These are phyloP conservation scores for Microstroma glucosiphilum DNA, from an alignment of 1,284 basidiomycete genomes.

Conservation along the genomic window DNA sequence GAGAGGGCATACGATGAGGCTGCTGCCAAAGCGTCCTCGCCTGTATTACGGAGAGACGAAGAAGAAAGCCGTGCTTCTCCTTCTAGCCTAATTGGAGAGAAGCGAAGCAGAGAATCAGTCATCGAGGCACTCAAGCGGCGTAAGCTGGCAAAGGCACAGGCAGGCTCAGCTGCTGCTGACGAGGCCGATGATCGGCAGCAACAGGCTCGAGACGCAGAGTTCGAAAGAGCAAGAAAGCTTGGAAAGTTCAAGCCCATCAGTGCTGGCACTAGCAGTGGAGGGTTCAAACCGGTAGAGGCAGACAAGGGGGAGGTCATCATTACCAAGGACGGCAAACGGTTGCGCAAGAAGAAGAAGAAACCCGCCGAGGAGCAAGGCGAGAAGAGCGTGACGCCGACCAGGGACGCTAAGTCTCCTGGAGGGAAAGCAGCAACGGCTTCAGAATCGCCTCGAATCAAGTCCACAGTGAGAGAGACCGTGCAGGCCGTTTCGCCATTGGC, in stretches of 20 bases:
- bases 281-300: slow-evolving; percentile 55
- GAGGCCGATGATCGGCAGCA: slow-evolving; percentile 11
- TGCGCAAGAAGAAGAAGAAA: slow-evolving; percentile 55
- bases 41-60: too few relatives aligned
- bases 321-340: slow-evolving; percentile 52
- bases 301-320: slow-evolving; percentile 50
- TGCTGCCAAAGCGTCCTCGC: slow-evolving; percentile 20
- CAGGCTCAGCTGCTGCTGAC: not conserved
- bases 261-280: slow-evolving; percentile 38
- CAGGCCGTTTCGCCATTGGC: too few relatives aligned
- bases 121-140: slow-evolving; percentile 66
- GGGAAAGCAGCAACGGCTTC: too few relatives aligned
- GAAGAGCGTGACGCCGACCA: too few relatives aligned
- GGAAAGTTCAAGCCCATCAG: slow-evolving; percentile 70
- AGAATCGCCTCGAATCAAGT: too few relatives aligned
- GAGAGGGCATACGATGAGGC: slow-evolving; percentile 64
- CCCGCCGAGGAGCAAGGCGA: too few relatives aligned
- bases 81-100: not conserved
- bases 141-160: slow-evolving; percentile 38
- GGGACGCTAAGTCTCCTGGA: too few relatives aligned
- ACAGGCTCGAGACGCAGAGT: not conserved
- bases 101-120: slow-evolving; percentile 60
- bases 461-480: too few relatives aligned
- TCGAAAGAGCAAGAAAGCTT: not conserved
- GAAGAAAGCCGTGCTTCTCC: too few relatives aligned